Evolutionary conservation across 2,329 filamentous ascomycete genomes (phyloP).

Genomic region (Rhynchosporium secalis): DNA sequence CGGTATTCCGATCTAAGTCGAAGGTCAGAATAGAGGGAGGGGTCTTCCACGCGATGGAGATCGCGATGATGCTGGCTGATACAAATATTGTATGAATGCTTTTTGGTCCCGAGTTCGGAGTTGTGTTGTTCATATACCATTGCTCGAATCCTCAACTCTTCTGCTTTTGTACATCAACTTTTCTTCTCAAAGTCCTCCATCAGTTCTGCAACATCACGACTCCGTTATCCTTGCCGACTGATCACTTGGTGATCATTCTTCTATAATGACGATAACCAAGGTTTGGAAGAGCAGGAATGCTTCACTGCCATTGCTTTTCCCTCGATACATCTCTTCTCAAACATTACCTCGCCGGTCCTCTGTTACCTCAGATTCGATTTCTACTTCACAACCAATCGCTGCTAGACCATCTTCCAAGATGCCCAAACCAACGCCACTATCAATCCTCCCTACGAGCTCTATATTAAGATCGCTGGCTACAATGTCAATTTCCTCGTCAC

Average conservation of each 20-base stretch:
- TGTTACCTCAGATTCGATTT: constrained; percentile 21
- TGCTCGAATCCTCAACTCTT: background rate
- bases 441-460: constrained; percentile 64
- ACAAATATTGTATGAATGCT: background rate
- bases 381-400: constrained; percentile 20
- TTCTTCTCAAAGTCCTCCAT: background rate
- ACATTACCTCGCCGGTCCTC: constrained; percentile 31
- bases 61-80: too few species aligned
- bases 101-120: constrained; percentile 5
- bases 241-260: too few species aligned
- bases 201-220: too few species aligned
- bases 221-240: background rate
- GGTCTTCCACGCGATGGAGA: too few species aligned
- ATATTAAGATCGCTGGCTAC: constrained; percentile 70
- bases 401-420: constrained; percentile 25
- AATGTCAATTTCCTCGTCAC: constrained; percentile 69
- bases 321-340: constrained; percentile 32
- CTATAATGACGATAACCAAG: constrained; percentile 29
- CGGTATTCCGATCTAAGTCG: background rate
- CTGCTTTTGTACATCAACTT: background rate
- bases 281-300: constrained; percentile 21
- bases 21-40: too few species aligned
- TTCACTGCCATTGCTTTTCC: constrained; percentile 12
- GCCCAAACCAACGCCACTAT: constrained; percentile 49
- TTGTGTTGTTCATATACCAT: constrained; percentile 2